A percentile compares a stretch with the other conserved stretches of the same genome.
phyloP scores from a whole-genome alignment of 1,284 basidiomycete species.

The Baeospora myosura region DNA sequence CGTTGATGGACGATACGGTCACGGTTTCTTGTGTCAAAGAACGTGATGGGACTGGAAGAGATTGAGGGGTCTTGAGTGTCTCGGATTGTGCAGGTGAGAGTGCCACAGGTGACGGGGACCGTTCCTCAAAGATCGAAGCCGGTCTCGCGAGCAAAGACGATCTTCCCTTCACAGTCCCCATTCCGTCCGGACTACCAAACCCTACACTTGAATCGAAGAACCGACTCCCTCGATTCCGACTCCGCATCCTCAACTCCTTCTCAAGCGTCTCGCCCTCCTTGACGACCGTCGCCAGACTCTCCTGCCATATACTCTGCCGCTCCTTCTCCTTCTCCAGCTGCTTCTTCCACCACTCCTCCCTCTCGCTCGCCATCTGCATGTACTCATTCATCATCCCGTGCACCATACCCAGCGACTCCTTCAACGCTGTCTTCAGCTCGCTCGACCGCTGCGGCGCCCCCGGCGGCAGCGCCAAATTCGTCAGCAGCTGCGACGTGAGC shows the following conservation, averaged over 20 bases:
- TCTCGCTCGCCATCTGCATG: slow-evolving; percentile 63
- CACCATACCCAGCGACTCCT: slow-evolving; percentile 55
- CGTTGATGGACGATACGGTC: slow-evolving; percentile 7
- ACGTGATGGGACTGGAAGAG: not conserved
- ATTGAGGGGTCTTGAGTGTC: not conserved
- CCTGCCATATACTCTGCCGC: slow-evolving; percentile 84
- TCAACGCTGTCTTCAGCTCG: slow-evolving; percentile 53
- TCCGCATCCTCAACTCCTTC: slow-evolving; percentile 61
- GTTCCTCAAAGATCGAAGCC: slow-evolving; percentile 4
- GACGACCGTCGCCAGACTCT: slow-evolving; percentile 82
- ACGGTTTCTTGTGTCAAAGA: slow-evolving; percentile 10
- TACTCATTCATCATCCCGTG: slow-evolving; percentile 64
- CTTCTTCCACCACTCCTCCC: slow-evolving; percentile 77
- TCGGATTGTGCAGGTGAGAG: not conserved
- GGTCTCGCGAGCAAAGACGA: slow-evolving; percentile 8
- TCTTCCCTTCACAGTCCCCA: slow-evolving; percentile 21
- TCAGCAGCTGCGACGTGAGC: slow-evolving; percentile 62
- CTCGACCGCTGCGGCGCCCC: slow-evolving; percentile 28
- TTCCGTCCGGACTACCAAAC: slow-evolving; percentile 14
- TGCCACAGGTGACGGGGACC: not conserved
- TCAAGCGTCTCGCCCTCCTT: slow-evolving; percentile 85
- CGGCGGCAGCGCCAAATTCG: slow-evolving; percentile 36
- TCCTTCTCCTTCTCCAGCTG: slow-evolving; percentile 64
- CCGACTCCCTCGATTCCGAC: slow-evolving; percentile 48
- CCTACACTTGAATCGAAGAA: slow-evolving; percentile 33